phyloP scores from a whole-genome alignment of 768 basidiomycete genomes.

The Pholiota microspora region DNA sequence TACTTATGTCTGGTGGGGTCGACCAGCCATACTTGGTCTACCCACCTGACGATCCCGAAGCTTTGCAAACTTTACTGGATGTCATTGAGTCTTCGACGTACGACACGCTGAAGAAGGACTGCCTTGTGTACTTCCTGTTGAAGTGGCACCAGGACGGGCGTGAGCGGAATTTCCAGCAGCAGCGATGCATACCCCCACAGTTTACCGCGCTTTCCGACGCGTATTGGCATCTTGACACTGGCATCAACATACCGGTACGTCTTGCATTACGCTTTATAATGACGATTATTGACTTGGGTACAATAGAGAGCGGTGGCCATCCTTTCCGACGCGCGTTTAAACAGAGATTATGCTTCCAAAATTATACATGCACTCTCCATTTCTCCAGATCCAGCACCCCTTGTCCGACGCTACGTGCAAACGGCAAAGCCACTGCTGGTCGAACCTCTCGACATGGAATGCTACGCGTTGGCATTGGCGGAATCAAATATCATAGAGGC shows the following conservation, averaged over 20 bases:
- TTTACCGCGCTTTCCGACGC: slow-evolving; percentile 77
- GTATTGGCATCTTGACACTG: slow-evolving; percentile 80
- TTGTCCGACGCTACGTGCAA: slow-evolving; percentile 72
- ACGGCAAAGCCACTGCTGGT: slow-evolving; percentile 71
- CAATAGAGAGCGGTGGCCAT: slow-evolving; percentile 65
- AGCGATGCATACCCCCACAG: slow-evolving; percentile 70
- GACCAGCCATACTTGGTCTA: slow-evolving; percentile 58
- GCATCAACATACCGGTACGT: slow-evolving; percentile 62
- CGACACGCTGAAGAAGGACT: slow-evolving; percentile 78
- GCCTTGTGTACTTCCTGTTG: slow-evolving; percentile 75
- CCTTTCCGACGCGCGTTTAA: slow-evolving; percentile 72
- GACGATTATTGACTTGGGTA: neutral
- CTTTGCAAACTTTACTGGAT: slow-evolving; percentile 56
- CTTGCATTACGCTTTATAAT: neutral
- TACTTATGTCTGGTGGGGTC: slow-evolving; percentile 65
- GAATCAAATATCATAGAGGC: slow-evolving; percentile 65
- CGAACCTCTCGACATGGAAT: slow-evolving; percentile 67
- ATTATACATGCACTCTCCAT: slow-evolving; percentile 65
- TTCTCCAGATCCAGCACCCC: slow-evolving; percentile 43
- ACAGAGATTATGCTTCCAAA: slow-evolving; percentile 76
- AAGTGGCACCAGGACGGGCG: slow-evolving; percentile 73
- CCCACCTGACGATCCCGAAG: slow-evolving; percentile 58
- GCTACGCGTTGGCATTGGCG: slow-evolving; percentile 67
- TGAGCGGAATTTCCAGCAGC: slow-evolving; percentile 48
- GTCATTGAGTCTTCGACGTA: slow-evolving; percentile 63